Evolutionary conservation across 331 rosid genomes (phyloP).

Genomic region (Quercus lobata): DNA sequence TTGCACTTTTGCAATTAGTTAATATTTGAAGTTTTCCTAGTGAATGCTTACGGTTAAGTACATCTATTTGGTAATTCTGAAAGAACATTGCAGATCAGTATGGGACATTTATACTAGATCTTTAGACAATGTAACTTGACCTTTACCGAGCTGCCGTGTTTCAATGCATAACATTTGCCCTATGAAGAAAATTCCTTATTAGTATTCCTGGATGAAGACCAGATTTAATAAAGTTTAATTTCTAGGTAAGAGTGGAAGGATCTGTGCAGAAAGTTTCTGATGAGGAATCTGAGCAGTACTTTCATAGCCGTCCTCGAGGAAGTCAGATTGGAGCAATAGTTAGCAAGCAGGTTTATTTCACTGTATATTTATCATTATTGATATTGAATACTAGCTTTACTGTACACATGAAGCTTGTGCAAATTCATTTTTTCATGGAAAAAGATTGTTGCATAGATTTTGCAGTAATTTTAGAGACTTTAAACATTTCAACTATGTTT

Average conservation of each 20-base stretch:
- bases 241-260: constrained; percentile 90
- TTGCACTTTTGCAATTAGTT: background rate
- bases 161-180: background rate
- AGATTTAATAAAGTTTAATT: constrained; percentile 10
- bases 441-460: background rate
- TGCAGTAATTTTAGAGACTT: background rate
- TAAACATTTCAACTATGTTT: background rate
- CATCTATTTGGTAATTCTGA: background rate
- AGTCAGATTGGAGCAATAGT: constrained; percentile 96
- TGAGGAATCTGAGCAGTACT: constrained; percentile 84
- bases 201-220: constrained; percentile 10
- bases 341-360: constrained; percentile 81
- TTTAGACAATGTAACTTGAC: background rate
- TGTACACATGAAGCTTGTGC: background rate
- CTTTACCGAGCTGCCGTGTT: background rate
- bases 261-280: constrained; percentile 79
- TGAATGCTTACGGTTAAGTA: background rate
- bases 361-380: background rate
- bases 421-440: background rate
- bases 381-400: background rate
- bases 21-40: background rate
- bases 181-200: constrained; percentile 10
- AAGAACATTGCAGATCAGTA: background rate
- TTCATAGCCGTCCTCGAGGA: constrained; percentile 96
- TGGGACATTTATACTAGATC: background rate